These are phyloP conservation scores for Ganoderma sp. DNA, from an alignment of 1,284 basidiomycete genomes.

Conservation along the genomic window DNA sequence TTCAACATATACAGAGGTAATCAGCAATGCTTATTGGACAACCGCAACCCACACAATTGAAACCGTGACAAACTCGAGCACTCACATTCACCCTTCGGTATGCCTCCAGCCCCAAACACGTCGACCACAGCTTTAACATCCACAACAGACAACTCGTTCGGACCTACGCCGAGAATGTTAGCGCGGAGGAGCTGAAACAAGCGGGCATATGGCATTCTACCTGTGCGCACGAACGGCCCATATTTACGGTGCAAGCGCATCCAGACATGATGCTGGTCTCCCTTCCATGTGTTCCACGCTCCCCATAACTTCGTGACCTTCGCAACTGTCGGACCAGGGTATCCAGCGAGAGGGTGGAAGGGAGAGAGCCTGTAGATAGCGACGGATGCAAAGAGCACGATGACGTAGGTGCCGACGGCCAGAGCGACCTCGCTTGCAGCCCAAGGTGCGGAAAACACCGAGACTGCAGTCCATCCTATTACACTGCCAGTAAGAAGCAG, in stretches of 20 bases:
- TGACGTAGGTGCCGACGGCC: not conserved
- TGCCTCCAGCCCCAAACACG: not conserved
- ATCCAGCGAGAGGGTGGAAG: not conserved
- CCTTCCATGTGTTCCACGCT: not conserved
- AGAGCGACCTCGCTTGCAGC: not conserved
- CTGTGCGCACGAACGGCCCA: slow-evolving; percentile 5
- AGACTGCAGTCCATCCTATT: not conserved
- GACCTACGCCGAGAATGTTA: not conserved
- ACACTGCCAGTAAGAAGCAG: not conserved
- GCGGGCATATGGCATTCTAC: not conserved
- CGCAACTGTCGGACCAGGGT: not conserved
- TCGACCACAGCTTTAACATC: not conserved
- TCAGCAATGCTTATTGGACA: not conserved
- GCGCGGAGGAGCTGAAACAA: not conserved
- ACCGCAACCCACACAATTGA: too few species aligned
- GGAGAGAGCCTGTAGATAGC: not conserved
- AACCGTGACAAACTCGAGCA: not conserved
- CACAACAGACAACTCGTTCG: slow-evolving; percentile 2
- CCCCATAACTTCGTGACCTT: not conserved
- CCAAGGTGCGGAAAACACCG: not conserved
- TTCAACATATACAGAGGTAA: not conserved
- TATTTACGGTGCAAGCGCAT: not conserved
- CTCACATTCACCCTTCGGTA: not conserved
- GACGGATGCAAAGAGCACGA: not conserved
- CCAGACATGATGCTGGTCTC: not conserved